Base-by-base conservation (phyloP, 1,284 basidiomycete species). In the Cryptococcus hybrid region DNA sequence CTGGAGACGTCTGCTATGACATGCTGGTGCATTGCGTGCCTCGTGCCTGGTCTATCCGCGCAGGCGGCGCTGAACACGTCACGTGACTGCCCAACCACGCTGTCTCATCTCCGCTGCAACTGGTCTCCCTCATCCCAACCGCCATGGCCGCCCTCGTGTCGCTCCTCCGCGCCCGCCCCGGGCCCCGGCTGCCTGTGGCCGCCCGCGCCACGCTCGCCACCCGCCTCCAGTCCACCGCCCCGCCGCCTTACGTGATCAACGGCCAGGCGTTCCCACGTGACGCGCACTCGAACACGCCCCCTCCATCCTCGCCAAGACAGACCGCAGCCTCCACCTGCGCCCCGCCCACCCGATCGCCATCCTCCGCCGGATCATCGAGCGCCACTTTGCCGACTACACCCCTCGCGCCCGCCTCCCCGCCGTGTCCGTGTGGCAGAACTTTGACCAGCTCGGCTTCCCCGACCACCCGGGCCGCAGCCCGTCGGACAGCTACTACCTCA, bases 401-500 rank as follows among this genome's bases (percentile, higher is more conserved):
- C 18, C 18, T 18, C 18, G 18, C 18, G 18, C 71, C 80, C 85
- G 57, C 85, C 44, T 89, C 91, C 1, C 95, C 0, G 81, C 98
- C 54, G 96, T 99, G 54, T 87, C 91, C 0, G 90, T 93, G 1
- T 82, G 83, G 69, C 86, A 94, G 77, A 99, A 99, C 81, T 99
- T 99, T 77, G 96, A 98, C 78, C 90, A 95, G 66, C 86, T 99
- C 24, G 92, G 91, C 12, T 98, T 99, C 78, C 87, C 81, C 5
- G 92, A 98, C 80, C 96, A 99, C 74, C 94, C 95, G 1, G 96
- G 96, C 1, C 86, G 96, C 56, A 84, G 86, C 18, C 81, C 86
- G 49, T 90, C 90, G 34, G 96, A 99, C 80, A 92, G 89, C 67
- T 99, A 99, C 82, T 99, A 99, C 77, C 81, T 98, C 67, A 99